phyloP scores from a whole-genome alignment of 306 rosid genomes.

The Neltuma alba region DNA sequence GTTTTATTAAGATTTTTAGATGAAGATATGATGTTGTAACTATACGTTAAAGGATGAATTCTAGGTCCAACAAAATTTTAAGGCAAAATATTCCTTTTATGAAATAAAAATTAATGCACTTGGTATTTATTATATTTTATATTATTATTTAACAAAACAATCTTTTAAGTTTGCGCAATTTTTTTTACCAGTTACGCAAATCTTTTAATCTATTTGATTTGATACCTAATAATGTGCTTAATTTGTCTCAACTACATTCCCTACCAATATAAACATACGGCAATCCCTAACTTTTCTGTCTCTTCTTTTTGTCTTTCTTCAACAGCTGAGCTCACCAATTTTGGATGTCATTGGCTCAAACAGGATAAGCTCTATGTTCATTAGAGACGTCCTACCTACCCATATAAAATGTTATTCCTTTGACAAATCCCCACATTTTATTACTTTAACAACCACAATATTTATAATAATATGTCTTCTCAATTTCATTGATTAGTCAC shows the following conservation, averaged over 20 bases:
- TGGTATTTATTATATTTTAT: no score
- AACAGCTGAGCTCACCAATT: conserved; percentile 42
- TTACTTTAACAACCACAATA: not conserved
- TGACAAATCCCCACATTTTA: not conserved
- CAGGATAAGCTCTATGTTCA: conserved; percentile 50
- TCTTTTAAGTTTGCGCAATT: no score
- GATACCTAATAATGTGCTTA: not conserved
- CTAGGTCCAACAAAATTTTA: no score
- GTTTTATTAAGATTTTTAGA: no score
- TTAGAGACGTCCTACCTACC: conserved; percentile 2
- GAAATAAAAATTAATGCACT: no score
- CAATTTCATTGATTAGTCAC: not conserved
- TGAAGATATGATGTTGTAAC: no score
- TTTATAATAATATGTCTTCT: no score
- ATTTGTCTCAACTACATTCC: not conserved
- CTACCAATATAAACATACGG: not conserved
- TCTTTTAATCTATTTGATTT: no score
- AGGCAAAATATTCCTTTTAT: no score
- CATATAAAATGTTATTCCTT: conserved; percentile 5
- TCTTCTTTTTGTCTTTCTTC: not conserved
- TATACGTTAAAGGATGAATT: no score
- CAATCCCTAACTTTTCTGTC: not conserved
- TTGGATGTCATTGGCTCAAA: conserved; percentile 38
- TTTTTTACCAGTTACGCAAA: no score
- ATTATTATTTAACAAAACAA: no score